Base-by-base conservation (phyloP, 352 stramenopile genomes). In the Phytophthora pini region DNA sequence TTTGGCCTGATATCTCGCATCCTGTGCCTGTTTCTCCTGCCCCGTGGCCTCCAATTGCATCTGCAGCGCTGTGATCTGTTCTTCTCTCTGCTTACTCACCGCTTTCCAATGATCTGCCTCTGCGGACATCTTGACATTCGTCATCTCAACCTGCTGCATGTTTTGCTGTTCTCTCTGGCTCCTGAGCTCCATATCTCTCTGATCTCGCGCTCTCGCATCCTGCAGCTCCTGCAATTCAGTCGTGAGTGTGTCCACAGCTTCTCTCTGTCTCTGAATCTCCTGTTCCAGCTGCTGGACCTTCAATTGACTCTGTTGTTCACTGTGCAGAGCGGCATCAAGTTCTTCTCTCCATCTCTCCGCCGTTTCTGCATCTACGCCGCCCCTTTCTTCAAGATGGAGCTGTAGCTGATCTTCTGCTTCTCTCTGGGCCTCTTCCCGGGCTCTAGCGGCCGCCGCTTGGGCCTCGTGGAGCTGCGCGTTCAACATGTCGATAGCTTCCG, bases 401-500 rank as follows among this genome's bases (percentile, higher is more conserved):
- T 83, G 76, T 5, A 82, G 12, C 62, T 84, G 57, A 7, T 44
- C 64, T 31, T 73, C 53, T 1, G 68, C 68, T 36, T 77, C 54
- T 61, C 34, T 53, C 51, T 70, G 48, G 1, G 68, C 61, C 17
- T 82, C 74, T 5, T 65, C 62, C 36, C 50, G 44, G 1, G 76
- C 46, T 34, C 68, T 55, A 31, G 58, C 63, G 2, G 74, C 70
- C 56, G 76, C 68, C 1, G 51, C 52, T 46, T 70, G 54, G 12
- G 75, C 72, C 26, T 68, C 74, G 7, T 72, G 56, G 5, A 88
- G 58, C 52, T 84, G 61, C 9, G 61, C 70, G 24, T 76, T 78
- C n/a, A 92, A 65, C 54, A 79, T 61, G 24, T 88, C 78, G 49
- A 93, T 84, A 11, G 71, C 72, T 53, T 84, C 78, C 5, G 79